Percentiles rank a stretch among this genome's conserved stretches.
Evolutionary conservation across 176 grass and related monocot genomes (phyloP).

Genomic region (Rhynchospora pubera): DNA sequence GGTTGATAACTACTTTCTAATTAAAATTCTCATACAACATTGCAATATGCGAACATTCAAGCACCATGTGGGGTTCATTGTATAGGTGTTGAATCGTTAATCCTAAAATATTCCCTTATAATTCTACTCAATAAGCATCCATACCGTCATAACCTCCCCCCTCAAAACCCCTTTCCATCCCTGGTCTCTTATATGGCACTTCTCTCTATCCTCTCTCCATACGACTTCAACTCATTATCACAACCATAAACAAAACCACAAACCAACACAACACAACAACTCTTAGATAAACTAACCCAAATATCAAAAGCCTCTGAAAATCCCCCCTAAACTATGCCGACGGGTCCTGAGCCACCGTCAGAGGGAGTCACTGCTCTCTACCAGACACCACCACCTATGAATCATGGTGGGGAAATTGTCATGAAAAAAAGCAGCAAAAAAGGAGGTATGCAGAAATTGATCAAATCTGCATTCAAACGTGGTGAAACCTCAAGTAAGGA

Average conservation of each 20-base stretch:
- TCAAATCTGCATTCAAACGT: constrained; percentile 21
- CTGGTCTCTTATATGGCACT: neutral
- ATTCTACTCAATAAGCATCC: neutral
- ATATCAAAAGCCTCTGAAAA: neutral
- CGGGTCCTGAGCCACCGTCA: neutral
- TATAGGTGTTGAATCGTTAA: neutral
- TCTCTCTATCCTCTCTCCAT: neutral
- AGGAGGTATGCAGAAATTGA: constrained; percentile 11
- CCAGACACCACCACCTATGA: neutral
- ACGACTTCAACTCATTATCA: neutral
- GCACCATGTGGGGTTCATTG: neutral
- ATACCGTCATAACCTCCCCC: neutral
- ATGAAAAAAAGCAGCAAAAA: constrained; percentile 7
- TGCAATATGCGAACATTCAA: neutral
- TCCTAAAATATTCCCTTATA: neutral
- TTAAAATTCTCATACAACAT: neutral
- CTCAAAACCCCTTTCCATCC: neutral
- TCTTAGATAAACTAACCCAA: neutral
- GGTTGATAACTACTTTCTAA: neutral
- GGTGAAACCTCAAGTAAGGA: constrained; percentile 14
- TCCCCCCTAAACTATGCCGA: neutral
- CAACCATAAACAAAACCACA: neutral
- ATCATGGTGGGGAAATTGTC: neutral
- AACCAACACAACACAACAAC: neutral
- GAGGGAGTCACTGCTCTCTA: neutral